Evolutionary conservation across 2,329 filamentous ascomycete genomes (phyloP), one percentile per base, ranked within the genome.

Genomic region (Paracoccidioides lutzii): DNA sequence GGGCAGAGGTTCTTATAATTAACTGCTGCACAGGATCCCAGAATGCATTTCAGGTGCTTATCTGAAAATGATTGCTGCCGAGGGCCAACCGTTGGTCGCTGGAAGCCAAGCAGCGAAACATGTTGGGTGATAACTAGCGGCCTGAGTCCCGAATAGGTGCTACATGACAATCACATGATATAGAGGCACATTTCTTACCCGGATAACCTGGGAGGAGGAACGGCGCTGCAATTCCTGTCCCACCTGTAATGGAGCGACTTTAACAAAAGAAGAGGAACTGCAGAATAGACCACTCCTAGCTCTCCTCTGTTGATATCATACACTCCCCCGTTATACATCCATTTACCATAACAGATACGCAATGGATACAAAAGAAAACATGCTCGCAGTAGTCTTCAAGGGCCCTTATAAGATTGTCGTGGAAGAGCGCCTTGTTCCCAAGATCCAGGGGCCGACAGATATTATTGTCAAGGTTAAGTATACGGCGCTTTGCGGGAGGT

Each of bases 331-430:
- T 7, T 10, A 45, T 45, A 45, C 43, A 45, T 45, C 28, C 6
- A n/a, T 9, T 2, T 38, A 38, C 7, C 12, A 8, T 38, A 38
- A 38, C 12, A 38, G 12, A 38, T 38, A n/a, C 48, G 62, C 48
- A 55, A 72, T 71, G 70, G 55, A 64, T 14, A 60, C 58, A 8
- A 64, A 65, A 59, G 61, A 68, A 57, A 87, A 80, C 0, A 95
- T 96, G 90, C 87, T 87, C 70, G 89, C 89, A 35, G 88, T 96
- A 35, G 81, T 95, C 55, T 94, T 95, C 73, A 84, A 91, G 59
- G 88, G 85, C 2, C 85, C 87, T 3, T 78, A 80, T 64, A 82
- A 87, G 65, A 78, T 95, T 55, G 84, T 80, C 0, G 72, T 96
- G 55, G 85, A 95, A 72, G 82, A 93, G 58, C 80, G 88, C 22